Evolutionary conservation across 106 monocot genomes (phyloP), one percentile per base, ranked within the genome.

Genomic region (Chionographis japonica): DNA sequence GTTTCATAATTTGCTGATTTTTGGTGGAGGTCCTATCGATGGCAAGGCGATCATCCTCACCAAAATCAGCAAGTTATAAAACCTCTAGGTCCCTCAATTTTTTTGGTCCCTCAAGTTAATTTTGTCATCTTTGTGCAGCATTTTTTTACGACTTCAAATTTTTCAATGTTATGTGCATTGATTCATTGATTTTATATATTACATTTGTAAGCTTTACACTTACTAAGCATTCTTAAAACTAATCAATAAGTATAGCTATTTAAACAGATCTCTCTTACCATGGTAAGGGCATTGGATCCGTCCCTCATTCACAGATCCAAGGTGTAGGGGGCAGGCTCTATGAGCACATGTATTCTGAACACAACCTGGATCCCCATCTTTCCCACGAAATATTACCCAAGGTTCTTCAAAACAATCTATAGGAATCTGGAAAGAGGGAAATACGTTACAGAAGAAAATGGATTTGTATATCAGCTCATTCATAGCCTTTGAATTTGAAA

Each of bases 271-370:
- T 8, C 36, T 61, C 83, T 76, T 88, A 94, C 94, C 94, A 74
- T 94, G 94, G 63, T 94, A 94, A 71, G 94, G 88, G 52, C 94
- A 94, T 67, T 94, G 82, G 15, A 94, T 94, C 3, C 88, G 77
- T 35, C 94, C 94, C 71, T 94, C 90, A 19, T 85, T 88, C 38
- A 90, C 88, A 4, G 94, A 83, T 50, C 94, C 94, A 60, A 94
- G 90, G 63, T 94, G 79, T 77, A 94, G 83, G 69, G 94, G 94
- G 77, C 94, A 94, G 12, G 94, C 94, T 79, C 94, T 83, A 70
- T 94, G 94, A 39, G 94, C 94, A 77, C 94, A 94, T 38, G 94
- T 90, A 67, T 94, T 94, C 79, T 83, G 87, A 66, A 94, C 87
- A 61, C 94, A 94, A 9, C 94, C 94, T 51, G 90, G 90, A 41